Conservation (phyloP, 371 early-diverging fungal species). For the Fennellomyces sp. region DNA sequence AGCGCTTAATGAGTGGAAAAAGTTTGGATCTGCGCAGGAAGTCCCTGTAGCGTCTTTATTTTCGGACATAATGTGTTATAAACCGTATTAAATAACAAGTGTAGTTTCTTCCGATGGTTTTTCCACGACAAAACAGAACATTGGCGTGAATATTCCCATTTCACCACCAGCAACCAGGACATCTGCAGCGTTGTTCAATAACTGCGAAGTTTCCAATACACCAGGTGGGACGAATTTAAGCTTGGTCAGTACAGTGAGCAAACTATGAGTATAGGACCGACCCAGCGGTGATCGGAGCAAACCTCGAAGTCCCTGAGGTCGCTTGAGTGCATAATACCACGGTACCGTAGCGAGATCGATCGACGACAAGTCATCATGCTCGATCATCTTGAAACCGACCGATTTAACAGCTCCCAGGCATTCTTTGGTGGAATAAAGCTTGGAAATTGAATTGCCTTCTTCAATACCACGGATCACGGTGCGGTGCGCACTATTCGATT, state of each 20-base stretch:
- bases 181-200: conserved; percentile 74
- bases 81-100: no score
- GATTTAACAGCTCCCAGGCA: conserved; percentile 66
- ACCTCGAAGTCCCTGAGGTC: conserved; percentile 50
- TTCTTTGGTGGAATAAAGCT: conserved; percentile 63
- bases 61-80: no score
- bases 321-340: conserved; percentile 68
- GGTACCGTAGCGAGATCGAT: conserved; percentile 59
- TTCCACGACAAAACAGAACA: conserved; percentile 78
- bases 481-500: conserved; percentile 59
- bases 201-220: conserved; percentile 66
- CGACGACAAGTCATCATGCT: conserved; percentile 63
- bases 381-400: conserved; percentile 72
- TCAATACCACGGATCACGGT: conserved; percentile 72
- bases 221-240: conserved; percentile 72
- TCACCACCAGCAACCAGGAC: conserved; percentile 72
- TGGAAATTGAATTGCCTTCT: conserved; percentile 77
- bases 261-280: conserved; percentile 59
- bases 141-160: conserved; percentile 77
- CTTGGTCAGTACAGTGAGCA: conserved; percentile 62
- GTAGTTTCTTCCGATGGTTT: conserved; percentile 58
- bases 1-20: no score
- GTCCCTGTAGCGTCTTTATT: neutral
- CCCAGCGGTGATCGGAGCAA: conserved; percentile 53
- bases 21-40: no score